Base-by-base conservation (phyloP, 257 asterid genomes). In the Thymus quinquecostatus region DNA sequence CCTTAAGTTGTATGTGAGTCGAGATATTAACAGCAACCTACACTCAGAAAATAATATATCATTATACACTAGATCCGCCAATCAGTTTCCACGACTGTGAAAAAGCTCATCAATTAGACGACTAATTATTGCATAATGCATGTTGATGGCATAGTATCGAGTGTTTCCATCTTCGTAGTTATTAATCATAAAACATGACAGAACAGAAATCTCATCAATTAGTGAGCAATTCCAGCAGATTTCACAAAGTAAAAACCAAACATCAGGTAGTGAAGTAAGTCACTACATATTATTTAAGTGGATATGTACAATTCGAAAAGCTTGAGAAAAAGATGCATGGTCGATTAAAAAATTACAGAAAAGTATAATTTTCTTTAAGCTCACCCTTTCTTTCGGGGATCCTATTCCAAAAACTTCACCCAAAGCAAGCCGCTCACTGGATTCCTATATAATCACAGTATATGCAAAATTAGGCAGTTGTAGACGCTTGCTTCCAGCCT, bases 341-440 rank as follows among this genome's bases (percentile, higher is more conserved):
- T 45, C 65, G 33, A 47, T 10, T 5, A 21, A 34, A 8, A 49
- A 60, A 73, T 45, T 64, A 55, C 21, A 68, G 54, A 40, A 73
- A 29, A 66, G 45, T 41, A 60, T 40, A 55, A 27, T 47, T 68
- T 62, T 43, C 44, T 69, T 55, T 57, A 63, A 47, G 54, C 64
- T 78, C 82, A 95, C 99, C 99, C 82, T 86, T 77, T 86, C 73
- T 47, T 74, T 87, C 5, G 99, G 99, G 64, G 96, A 78, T 81
- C 82, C 89, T 75, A 95, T 73, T 81, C 99, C 99, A 77, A 95
- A 95, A 60, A 84, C 90, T 86, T 88, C 97, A 56, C 99, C 99
- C 92, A 95, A 85, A 40, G 98, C 99, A 59, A 95, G 98, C 65
- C 81, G 85, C 72, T 86, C 95, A 56, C 99, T 95, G 53, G 98